Evolutionary conservation across 1,139 yeast species (phyloP).

Genomic region (Sugiyamaella sp.): DNA sequence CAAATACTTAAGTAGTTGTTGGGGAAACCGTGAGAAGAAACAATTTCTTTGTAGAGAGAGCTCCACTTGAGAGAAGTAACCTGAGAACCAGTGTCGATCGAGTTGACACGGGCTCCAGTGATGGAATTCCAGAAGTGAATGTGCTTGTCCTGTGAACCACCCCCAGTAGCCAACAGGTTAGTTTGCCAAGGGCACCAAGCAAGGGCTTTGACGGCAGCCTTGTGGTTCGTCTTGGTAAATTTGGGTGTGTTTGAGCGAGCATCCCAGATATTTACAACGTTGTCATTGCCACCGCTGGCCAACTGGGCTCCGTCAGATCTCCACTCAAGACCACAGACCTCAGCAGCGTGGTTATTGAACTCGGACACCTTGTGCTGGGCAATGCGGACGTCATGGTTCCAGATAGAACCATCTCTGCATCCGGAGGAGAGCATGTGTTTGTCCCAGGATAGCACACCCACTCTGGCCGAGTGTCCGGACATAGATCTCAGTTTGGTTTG

Average conservation of each 20-base stretch:
- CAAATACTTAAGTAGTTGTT: constrained; percentile 81
- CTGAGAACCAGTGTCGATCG: constrained; percentile 92
- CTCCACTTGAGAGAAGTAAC: constrained; percentile 95
- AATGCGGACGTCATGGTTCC: constrained; percentile 91
- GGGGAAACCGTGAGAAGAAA: constrained; percentile 94
- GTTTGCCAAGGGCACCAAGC: constrained; percentile 93
- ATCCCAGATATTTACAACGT: constrained; percentile 94
- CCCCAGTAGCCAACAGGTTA: constrained; percentile 89
- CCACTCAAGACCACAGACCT: constrained; percentile 92
- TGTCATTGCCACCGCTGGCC: constrained; percentile 95
- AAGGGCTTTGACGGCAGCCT: constrained; percentile 94
- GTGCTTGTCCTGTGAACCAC: constrained; percentile 88
- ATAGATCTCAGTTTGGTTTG: constrained; percentile 75
- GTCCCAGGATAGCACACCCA: constrained; percentile 87
- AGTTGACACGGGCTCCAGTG: constrained; percentile 83
- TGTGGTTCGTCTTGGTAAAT: constrained; percentile 76
- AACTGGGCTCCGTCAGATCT: constrained; percentile 81
- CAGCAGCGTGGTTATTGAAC: constrained; percentile 74
- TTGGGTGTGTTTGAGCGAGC: constrained; percentile 75
- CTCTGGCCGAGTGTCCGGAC: constrained; percentile 69
- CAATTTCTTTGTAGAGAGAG: constrained; percentile 74
- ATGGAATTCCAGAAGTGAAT: constrained; percentile 96
- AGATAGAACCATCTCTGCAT: constrained; percentile 77
- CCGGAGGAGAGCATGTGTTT: constrained; percentile 83
- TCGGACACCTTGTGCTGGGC: constrained; percentile 71